Evolutionary conservation across 108 stramenopile genomes (phyloP), one percentile per base, ranked within the genome.

Genomic region (Seminavis robusta): DNA sequence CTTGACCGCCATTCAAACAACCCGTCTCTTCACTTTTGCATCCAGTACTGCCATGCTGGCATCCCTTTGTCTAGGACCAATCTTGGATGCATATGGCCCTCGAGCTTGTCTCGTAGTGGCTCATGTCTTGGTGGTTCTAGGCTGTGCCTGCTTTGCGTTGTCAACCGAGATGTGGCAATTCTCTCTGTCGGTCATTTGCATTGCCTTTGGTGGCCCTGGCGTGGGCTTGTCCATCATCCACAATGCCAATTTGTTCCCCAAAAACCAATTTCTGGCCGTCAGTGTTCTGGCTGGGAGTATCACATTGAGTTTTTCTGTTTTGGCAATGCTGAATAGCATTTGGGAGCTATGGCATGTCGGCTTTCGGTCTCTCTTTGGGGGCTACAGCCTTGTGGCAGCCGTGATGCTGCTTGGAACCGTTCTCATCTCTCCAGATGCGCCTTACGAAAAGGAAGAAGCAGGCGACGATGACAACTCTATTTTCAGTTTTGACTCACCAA

Each of bases 341-440:
- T 77, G 76, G 76, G 24, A 16, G 19, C n/a, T 5, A 0, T 67
- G 29, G 36, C 46, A 47, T 3, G 15, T 46, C 11, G 20, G 29
- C 5, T 58, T 67, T 28, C 56, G 37, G 21, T 4, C 45, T 8
- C 5, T 77, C 28, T 71, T 71, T 45, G 20, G 47, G n/a, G 38
- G 16, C 19, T 57, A 52, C 29, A 37, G 41, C 0, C 8, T 55
- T 3, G 44, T 67, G 25, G 31, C 52, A 2, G 19, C 37, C 4
- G 4, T 68, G 19, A 33, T 61, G 10, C 38, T 34, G 3, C 28
- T 69, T 10, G 48, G 44, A 15, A 2, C 76, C 1, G 4, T 52
- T 6, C 4, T 53, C 10, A n/a, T 71, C 6, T 77, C 36, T 24
- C 76, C 76, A 20, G 63, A 69, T 46, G 56, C 46, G 24, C 67